Evolutionary conservation across 2,329 filamentous ascomycete genomes (phyloP), one percentile per base, ranked within the genome.

Genomic region (Coniochaeta sp.): DNA sequence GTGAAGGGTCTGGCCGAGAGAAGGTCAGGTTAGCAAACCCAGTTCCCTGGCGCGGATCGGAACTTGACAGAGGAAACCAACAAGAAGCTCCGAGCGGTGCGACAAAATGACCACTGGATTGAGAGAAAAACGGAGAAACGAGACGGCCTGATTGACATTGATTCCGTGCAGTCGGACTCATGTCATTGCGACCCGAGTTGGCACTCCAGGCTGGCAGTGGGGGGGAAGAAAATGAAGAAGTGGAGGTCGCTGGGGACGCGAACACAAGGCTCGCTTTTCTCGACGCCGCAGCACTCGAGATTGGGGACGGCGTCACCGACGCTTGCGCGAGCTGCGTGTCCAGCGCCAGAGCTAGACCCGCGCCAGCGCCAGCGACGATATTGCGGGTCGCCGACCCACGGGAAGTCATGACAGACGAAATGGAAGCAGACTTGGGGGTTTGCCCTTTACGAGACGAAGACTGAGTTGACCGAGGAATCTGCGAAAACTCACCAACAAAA

Each of bases 401-500:
- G 66, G 47, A 6, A 28, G 47, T 52, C 61, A 65, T 65, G 62
- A 65, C 65, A 64, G 67, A 67, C 65, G 68, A 68, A 63, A 64
- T 59, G 61, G 66, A 64, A 61, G 38, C 60, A 58, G 57, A 47
- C 12, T 52, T 28, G 58, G 61, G 52, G 58, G 59, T 50, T 14
- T 62, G 65, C 14, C 62, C 54, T 43, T 58, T 59, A 60, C 33
- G 55, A 63, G 44, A 50, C 26, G 33, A 60, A 64, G 64, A 66
- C 65, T 61, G 33, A 65, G 36, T 57, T 62, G 69, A 68, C 65
- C 64, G 69, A 72, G 72, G 69, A 68, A 74, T 69, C 64, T 70
- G 69, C 70, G 73, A 68, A 65, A 70, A 83, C 82, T 83, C 74
- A 85, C 83, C 81, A 72, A 84, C 80, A 74, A 80, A 85, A 63